Conservation (phyloP, 2,329 filamentous ascomycete species). For the Lachnellula cervina region DNA sequence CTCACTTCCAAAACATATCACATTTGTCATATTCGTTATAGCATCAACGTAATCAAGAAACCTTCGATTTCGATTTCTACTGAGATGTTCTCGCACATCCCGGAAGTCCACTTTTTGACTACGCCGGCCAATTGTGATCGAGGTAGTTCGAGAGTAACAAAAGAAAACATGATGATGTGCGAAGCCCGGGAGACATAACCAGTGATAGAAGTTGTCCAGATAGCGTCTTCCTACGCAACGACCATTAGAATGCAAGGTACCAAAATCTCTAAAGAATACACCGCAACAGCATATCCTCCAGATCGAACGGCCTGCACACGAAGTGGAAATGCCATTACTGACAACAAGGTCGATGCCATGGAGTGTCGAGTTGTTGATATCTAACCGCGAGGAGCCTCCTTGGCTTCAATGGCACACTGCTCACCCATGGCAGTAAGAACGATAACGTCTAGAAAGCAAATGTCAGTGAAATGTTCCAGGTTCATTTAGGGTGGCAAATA, state of each 20-base stretch:
- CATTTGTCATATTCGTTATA: not conserved
- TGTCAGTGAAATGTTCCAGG: conserved; percentile 6
- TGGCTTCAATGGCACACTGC: conserved; percentile 85
- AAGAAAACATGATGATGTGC: conserved; percentile 24
- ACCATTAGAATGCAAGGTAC: conserved; percentile 37
- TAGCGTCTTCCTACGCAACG: conserved; percentile 38
- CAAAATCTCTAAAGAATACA: conserved; percentile 26
- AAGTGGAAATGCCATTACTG: conserved; percentile 26
- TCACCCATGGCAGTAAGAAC: conserved; percentile 96
- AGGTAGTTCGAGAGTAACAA: conserved; percentile 27
- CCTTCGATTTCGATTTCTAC: conserved; percentile 31
- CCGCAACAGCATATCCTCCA: conserved; percentile 20
- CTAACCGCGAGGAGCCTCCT: conserved; percentile 67
- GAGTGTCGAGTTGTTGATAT: conserved; percentile 14
- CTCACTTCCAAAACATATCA: not conserved
- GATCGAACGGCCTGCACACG: conserved; percentile 21
- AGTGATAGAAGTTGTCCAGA: conserved; percentile 43
- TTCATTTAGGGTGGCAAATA: conserved; percentile 36
- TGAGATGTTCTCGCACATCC: conserved; percentile 28
- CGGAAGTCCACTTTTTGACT: conserved; percentile 31
- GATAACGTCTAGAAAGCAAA: conserved; percentile 63
- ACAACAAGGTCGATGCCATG: conserved; percentile 28
- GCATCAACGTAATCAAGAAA: conserved; percentile 10
- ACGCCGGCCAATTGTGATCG: conserved; percentile 32
- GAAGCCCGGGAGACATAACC: conserved; percentile 31